phyloP scores from a whole-genome alignment of 2,329 filamentous ascomycete species.

The Fusarium guadeloupense region DNA sequence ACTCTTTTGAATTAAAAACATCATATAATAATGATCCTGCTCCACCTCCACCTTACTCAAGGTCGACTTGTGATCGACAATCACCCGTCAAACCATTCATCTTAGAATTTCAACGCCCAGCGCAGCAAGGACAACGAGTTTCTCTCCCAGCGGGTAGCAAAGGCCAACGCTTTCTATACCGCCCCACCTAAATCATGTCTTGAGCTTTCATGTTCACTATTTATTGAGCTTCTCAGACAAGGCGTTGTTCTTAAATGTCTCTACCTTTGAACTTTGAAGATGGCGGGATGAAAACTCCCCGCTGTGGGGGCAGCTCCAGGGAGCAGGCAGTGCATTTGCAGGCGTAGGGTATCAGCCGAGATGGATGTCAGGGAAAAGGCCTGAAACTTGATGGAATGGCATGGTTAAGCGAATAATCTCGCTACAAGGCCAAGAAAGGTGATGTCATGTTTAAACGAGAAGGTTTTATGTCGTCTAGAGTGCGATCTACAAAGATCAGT shows the following conservation, averaged over 20 bases:
- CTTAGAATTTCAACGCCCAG: constrained; percentile 19
- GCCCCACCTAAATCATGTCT: not conserved
- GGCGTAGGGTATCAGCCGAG: not conserved
- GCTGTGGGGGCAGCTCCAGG: not conserved
- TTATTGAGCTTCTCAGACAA: not conserved
- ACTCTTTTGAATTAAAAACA: constrained; percentile 5
- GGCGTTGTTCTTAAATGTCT: no score
- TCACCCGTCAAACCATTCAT: not conserved
- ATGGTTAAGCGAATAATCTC: constrained; percentile 10
- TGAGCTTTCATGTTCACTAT: not conserved
- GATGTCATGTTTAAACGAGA: not conserved
- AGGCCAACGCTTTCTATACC: constrained; percentile 10
- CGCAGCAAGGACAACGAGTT: constrained; percentile 3
- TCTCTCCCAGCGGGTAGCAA: not conserved
- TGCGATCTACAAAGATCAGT: constrained; percentile 1
- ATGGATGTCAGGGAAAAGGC: constrained; percentile 2
- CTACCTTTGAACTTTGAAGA: not conserved
- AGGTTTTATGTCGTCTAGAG: not conserved
- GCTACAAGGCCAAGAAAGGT: not conserved
- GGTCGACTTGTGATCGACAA: not conserved
- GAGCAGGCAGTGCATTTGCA: not conserved
- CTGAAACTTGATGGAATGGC: constrained; percentile 23
- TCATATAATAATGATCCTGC: not conserved
- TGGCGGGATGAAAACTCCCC: not conserved
- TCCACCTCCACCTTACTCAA: constrained; percentile 8